phyloP scores from a whole-genome alignment of 1,284 basidiomycete species.

The Trichosporon asahii region DNA sequence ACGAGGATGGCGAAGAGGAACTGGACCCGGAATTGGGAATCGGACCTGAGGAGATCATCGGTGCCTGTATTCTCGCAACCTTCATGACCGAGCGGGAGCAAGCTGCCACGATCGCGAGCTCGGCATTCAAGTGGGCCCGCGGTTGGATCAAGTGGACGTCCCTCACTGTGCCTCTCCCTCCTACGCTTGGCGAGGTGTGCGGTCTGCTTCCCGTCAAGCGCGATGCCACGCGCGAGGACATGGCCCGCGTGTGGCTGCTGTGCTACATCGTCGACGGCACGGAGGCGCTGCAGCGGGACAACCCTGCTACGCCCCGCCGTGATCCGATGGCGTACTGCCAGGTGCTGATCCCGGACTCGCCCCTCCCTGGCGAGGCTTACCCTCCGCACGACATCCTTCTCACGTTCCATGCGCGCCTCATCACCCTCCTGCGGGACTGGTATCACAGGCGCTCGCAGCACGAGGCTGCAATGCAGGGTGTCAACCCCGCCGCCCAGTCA shows the following conservation, averaged over 20 bases:
- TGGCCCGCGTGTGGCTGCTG: slow-evolving; percentile 45
- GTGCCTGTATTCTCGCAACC: slow-evolving; percentile 37
- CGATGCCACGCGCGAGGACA: slow-evolving; percentile 32
- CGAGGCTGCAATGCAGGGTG: slow-evolving; percentile 8
- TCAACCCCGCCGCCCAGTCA: background rate
- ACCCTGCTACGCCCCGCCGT: slow-evolving; percentile 22
- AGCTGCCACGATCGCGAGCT: slow-evolving; percentile 35
- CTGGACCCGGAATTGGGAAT: slow-evolving; percentile 48
- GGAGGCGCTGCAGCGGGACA: slow-evolving; percentile 30
- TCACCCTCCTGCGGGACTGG: slow-evolving; percentile 39
- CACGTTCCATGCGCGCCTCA: slow-evolving; percentile 37
- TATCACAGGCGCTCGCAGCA: slow-evolving; percentile 21
- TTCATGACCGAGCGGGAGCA: slow-evolving; percentile 38
- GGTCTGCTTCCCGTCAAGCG: slow-evolving; percentile 40
- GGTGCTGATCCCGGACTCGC: slow-evolving; percentile 26
- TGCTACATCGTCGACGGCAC: slow-evolving; percentile 44
- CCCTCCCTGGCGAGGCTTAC: slow-evolving; percentile 19
- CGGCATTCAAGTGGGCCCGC: slow-evolving; percentile 45
- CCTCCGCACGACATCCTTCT: slow-evolving; percentile 37
- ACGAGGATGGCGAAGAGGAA: slow-evolving; percentile 27
- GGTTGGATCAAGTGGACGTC: slow-evolving; percentile 42
- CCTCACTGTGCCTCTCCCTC: slow-evolving; percentile 21
- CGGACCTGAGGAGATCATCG: slow-evolving; percentile 50
- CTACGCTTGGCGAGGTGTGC: slow-evolving; percentile 34
- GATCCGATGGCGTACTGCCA: slow-evolving; percentile 31